Base-by-base conservation (phyloP, 2,329 filamentous ascomycete species). In the Aspergillus pseudonomiae region DNA sequence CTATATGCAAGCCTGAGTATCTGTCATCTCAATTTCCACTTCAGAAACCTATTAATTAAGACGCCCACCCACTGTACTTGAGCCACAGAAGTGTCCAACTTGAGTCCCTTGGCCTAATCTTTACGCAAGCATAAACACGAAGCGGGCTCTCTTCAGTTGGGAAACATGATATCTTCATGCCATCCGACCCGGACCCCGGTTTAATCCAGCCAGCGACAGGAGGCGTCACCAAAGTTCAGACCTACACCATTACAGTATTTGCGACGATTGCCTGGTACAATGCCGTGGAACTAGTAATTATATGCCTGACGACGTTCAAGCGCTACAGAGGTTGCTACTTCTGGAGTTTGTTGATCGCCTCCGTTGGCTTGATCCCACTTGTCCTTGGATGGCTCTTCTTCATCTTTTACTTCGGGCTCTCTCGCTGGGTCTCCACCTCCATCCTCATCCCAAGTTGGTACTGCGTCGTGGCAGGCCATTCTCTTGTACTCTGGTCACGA, bases 401-500 rank as follows among this genome's bases (percentile, higher is more conserved):
- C 62, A 76, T 78, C 62, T 80, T 78, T 62, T 59, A 68, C 10
- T 61, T 75, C 62, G 48, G 61, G 64, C 39, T 64, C 4, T 69
- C 60, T 61, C 59, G 39, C 65, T 76, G 73, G 65, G 59, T 79
- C 16, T 73, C 74, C 1, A 65, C 79, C 10, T 72, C 74, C 0
- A 61, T 81, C 16, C 70, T 80, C 24, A 70, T 73, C 3, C 60
- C 78, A 19, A 77, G 79, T 46, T 81, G 79, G 78, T 78, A 74
- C 61, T 67, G 68, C 30, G 79, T 80, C 73, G 74, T 80, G 11
- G 80, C 78, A 0, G 80, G 80, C 6, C 80, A 82, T 65, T 77
- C 78, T 10, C 65, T 82, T 16, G 80, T 82, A 10, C 73, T 82
- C 11, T 82, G 80, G 70, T 82, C 80, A 4, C 75, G 80, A 12